Percentiles rank a stretch among this genome's conserved stretches.
Evolutionary conservation across 805 yeast species (phyloP).

Genomic region (Saturnispora ahearnii): DNA sequence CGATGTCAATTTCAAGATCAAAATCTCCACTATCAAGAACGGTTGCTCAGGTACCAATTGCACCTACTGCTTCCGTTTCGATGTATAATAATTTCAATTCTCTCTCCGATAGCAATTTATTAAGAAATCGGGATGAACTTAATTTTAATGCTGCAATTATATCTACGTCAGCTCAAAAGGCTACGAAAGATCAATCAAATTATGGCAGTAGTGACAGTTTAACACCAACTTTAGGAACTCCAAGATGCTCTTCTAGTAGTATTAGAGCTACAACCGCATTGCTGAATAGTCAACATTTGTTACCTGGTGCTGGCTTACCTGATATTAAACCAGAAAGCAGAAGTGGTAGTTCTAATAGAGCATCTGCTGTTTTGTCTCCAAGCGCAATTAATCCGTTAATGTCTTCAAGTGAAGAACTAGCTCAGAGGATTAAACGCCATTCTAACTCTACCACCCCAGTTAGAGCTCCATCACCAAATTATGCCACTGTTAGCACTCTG

Average conservation of each 20-base stretch:
- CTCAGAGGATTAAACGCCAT: slow-evolving; percentile 5
- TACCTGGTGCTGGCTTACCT: background rate
- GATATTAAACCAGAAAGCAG: background rate
- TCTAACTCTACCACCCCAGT: slow-evolving; percentile 16
- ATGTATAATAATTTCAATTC: slow-evolving; percentile 1
- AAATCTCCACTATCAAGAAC: slow-evolving; percentile 4
- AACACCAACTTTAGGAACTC: background rate
- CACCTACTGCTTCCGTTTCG: slow-evolving; percentile 3
- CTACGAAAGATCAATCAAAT: background rate
- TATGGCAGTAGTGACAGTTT: slow-evolving; percentile 1
- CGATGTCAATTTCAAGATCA: slow-evolving; percentile 1
- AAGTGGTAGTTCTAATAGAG: background rate
- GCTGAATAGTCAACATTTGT: background rate
- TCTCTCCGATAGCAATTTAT: background rate
- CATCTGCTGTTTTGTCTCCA: background rate
- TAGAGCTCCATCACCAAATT: slow-evolving; percentile 34
- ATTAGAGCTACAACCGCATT: slow-evolving; percentile 5
- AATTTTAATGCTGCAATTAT: background rate
- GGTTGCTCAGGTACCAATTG: slow-evolving; percentile 3
- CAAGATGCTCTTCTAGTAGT: slow-evolving; percentile 4
- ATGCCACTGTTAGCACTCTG: slow-evolving; percentile 19
- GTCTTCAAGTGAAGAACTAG: slow-evolving; percentile 2
- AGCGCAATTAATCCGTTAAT: background rate
- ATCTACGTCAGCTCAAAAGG: background rate
- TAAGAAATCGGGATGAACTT: slow-evolving; percentile 2